Base-by-base conservation (phyloP, 2,329 filamentous ascomycete genomes). In the Aspergillus spinulosporus region DNA sequence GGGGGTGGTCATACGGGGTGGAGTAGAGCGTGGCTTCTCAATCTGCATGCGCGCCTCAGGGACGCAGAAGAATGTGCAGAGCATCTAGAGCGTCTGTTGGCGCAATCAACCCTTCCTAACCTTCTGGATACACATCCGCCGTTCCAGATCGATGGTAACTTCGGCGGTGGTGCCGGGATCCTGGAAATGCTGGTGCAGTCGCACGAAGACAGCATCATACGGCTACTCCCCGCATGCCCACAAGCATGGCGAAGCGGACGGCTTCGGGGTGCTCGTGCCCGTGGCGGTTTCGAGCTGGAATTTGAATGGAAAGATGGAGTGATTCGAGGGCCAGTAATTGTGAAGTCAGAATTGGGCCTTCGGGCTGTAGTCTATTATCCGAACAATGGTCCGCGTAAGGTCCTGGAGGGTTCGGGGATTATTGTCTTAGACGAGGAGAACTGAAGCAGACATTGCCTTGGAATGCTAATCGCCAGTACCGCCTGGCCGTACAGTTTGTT, bases 121-220 rank as follows among this genome's bases (percentile, higher is more conserved):
- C 61, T 80, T 54, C 60, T 80, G 2, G 78, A 80, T 49, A 72
- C 70, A 5, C 76, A 78, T 44, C 77, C 76, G 1, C 76, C 75
- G 9, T 80, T 81, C 59, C 79, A 81, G 59, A 79, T 80, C 21
- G 78, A 82, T 60, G 79, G 79, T 1, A 82, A 81, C 52, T 78
- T 81, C 58, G 80, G 79, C 1, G 75, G 74, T 1, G 74, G 73
- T n/a, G 76, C 76, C 3, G 79, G 76, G 1, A 75, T 81, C 11
- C 59, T 76, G 1, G 78, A 81, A 63, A 77, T 76, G 66, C 56
- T 80, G 34, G 57, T 80, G 11, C 78, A 81, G 59, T 72, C 64
- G 61, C 68, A 54, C 62, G 65, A 71, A 49, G 64, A 70, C 36
- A 65, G 65, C 3, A 40, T 65, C n/a, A 69, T 76, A 58, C 62